Conservation (phyloP, 2,329 filamentous ascomycete species). For the Xylaria sp. region DNA sequence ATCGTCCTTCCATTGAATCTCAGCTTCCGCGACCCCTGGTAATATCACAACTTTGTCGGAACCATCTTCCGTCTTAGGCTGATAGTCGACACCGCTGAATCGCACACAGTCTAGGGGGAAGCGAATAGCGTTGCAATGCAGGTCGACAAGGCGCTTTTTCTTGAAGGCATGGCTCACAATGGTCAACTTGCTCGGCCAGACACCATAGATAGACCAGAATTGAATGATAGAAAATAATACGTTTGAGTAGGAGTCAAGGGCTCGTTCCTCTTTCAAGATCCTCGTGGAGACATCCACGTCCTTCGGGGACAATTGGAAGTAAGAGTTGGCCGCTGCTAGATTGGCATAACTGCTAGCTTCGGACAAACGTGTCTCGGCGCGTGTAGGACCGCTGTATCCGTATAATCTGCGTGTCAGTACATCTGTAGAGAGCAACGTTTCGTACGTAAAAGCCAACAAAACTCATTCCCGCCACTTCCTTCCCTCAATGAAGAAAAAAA, state of each 20-base stretch:
- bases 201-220: conserved; percentile 47
- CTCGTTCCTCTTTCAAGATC: conserved; percentile 60
- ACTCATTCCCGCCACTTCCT: not conserved
- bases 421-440: too few relatives aligned
- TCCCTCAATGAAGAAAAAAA: conserved; percentile 1
- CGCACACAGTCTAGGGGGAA: conserved; percentile 42
- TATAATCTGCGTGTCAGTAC: too few relatives aligned
- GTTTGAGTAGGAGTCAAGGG: conserved; percentile 83
- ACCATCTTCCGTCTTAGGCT: conserved; percentile 32
- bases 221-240: conserved; percentile 64
- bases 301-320: conserved; percentile 38
- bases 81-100: conserved; percentile 61
- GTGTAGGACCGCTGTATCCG: conserved; percentile 54
- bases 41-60: conserved; percentile 36
- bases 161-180: conserved; percentile 70
- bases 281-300: conserved; percentile 22
- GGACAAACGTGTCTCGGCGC: conserved; percentile 48
- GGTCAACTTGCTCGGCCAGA: conserved; percentile 55
- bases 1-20: conserved; percentile 47
- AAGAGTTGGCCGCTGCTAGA: conserved; percentile 42
- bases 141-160: conserved; percentile 53
- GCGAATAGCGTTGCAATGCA: conserved; percentile 59
- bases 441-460: not conserved
- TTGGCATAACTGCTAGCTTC: conserved; percentile 61
- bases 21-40: conserved; percentile 39